These are phyloP conservation scores for Fusarium camptoceras DNA, from an alignment of 2,329 filamentous ascomycete genomes.

Conservation along the genomic window DNA sequence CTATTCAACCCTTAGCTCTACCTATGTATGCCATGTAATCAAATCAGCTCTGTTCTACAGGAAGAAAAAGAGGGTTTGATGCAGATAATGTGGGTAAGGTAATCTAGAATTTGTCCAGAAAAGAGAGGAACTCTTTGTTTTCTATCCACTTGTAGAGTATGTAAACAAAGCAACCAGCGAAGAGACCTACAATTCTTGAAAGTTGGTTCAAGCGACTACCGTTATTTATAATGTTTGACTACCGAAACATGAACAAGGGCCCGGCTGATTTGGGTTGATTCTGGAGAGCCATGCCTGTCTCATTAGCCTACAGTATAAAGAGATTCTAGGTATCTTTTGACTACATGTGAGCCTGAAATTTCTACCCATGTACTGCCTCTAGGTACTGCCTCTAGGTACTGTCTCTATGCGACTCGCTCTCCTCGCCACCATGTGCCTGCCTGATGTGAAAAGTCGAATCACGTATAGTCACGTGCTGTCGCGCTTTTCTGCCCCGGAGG, in stretches of 20 bases:
- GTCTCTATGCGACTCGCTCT: constrained; percentile 6
- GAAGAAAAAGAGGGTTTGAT: constrained; percentile 17
- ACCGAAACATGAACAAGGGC: not conserved
- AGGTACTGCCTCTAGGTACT: not conserved
- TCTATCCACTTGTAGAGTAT: constrained; percentile 23
- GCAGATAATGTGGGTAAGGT: constrained; percentile 26
- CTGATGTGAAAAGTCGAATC: constrained; percentile 9
- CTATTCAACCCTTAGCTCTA: constrained; percentile 9
- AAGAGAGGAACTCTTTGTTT: constrained; percentile 15
- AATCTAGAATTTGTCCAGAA: constrained; percentile 18
- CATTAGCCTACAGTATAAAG: not conserved
- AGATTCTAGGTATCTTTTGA: not conserved
- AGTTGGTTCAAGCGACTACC: not conserved
- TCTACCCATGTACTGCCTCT: not conserved
- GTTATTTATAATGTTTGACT: not conserved
- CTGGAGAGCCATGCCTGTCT: not conserved
- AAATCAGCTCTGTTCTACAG: constrained; percentile 13
- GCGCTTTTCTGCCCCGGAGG: constrained; percentile 25
- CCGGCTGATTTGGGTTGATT: not conserved
- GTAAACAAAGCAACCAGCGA: constrained; percentile 22
- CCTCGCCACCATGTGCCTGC: constrained; percentile 7
- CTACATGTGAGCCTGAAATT: not conserved
- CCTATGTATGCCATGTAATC: constrained; percentile 3
- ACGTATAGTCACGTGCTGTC: constrained; percentile 44
- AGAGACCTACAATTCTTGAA: not conserved